A percentile compares a stretch with the other conserved stretches of the same genome.
Conservation (phyloP, 208 protist species). For the Leishmania braziliensis region DNA sequence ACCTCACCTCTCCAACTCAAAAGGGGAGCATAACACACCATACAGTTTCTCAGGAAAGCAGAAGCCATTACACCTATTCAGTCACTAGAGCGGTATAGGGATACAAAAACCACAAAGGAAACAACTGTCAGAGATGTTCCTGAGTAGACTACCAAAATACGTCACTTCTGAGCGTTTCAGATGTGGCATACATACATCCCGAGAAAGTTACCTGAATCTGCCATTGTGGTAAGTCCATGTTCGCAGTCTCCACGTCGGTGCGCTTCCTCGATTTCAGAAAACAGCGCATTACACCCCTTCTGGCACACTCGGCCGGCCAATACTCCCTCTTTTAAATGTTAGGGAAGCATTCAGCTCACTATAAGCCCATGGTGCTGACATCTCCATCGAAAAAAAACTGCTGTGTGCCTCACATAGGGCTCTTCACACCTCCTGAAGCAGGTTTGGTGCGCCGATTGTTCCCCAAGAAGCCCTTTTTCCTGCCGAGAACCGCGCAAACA, state of each 20-base stretch:
- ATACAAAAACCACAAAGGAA: not conserved
- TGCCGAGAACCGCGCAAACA: not conserved
- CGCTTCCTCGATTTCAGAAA: not conserved
- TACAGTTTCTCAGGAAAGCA: not conserved
- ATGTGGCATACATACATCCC: not conserved
- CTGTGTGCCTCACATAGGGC: not conserved
- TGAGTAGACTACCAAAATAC: not conserved
- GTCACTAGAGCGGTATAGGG: not conserved
- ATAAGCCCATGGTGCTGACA: not conserved
- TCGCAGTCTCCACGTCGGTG: not conserved
- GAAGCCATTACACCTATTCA: not conserved
- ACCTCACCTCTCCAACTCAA: not conserved
- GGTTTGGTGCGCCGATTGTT: not conserved
- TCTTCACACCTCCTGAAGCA: not conserved
- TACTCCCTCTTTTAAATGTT: not conserved
- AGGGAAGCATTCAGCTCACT: not conserved
- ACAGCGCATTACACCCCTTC: not conserved
- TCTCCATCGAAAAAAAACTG: not conserved
- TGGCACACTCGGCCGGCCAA: not conserved
- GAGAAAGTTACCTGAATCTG: not conserved
- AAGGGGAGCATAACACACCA: not conserved
- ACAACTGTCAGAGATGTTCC: not conserved
- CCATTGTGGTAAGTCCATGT: not conserved
- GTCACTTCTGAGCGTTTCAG: not conserved
- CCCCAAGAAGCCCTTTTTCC: not conserved